A percentile compares a stretch with the other conserved stretches of the same genome.
phyloP scores from a whole-genome alignment of 495 filamentous ascomycete genomes.

The Talaromyces proteolyticus region DNA sequence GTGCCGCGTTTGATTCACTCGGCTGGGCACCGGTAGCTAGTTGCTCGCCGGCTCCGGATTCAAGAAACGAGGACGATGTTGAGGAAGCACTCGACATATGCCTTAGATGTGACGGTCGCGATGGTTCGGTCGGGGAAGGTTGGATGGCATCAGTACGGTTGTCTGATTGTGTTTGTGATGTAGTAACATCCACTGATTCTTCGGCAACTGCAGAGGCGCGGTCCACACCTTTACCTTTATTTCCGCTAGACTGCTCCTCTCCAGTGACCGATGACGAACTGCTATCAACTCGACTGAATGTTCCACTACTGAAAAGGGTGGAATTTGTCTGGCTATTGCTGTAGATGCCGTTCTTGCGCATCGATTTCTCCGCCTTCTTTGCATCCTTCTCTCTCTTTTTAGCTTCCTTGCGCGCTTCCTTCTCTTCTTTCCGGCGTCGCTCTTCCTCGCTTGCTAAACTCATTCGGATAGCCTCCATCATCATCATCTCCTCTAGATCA shows the following conservation, averaged over 20 bases:
- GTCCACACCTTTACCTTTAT: conserved; percentile 83
- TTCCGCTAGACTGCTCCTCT: conserved; percentile 26
- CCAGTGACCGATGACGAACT: conserved; percentile 31
- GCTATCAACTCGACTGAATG: conserved; percentile 24
- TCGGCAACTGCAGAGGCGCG: conserved; percentile 29
- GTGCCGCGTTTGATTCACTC: conserved; percentile 46
- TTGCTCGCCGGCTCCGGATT: conserved; percentile 52
- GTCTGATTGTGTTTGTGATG: conserved; percentile 1
- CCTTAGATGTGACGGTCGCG: conserved; percentile 61
- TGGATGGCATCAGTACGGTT: conserved; percentile 14
- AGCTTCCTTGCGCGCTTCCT: conserved; percentile 70
- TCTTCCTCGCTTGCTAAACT: conserved; percentile 90
- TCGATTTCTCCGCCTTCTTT: conserved; percentile 67
- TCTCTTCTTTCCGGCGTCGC: conserved; percentile 71
- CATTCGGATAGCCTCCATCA: conserved; percentile 89
- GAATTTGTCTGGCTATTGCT: conserved; percentile 38
- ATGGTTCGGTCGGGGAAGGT: conserved; percentile 25
- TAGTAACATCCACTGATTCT: not conserved
- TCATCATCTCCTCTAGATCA: conserved; percentile 96
- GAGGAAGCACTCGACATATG: conserved; percentile 82
- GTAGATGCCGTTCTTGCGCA: conserved; percentile 47
- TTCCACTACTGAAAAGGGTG: conserved; percentile 25
- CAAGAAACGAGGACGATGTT: conserved; percentile 65
- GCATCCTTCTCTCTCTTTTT: conserved; percentile 81
- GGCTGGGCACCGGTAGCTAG: conserved; percentile 24